Evolutionary conservation across 1,284 basidiomycete species (phyloP).

Genomic region (Macrocystidia cucumis): DNA sequence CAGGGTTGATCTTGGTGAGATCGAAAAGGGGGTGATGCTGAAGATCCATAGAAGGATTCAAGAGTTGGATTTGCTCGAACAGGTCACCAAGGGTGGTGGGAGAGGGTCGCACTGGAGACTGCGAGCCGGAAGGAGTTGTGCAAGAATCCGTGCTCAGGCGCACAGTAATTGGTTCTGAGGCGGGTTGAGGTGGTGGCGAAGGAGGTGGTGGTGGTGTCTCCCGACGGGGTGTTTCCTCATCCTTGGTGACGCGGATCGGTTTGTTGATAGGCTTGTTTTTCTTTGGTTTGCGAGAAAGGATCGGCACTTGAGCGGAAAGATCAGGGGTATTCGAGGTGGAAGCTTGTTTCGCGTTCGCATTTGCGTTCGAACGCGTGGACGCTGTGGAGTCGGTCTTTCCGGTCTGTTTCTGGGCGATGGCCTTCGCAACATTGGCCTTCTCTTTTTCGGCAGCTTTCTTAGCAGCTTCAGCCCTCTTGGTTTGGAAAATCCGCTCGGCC

Average conservation of each 20-base stretch:
- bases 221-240: slow-evolving; percentile 41
- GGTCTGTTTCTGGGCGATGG: slow-evolving; percentile 7
- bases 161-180: too few species aligned
- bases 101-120: slow-evolving; percentile 45
- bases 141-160: slow-evolving; percentile 34
- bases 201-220: slow-evolving; percentile 27
- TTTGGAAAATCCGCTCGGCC: slow-evolving; percentile 7
- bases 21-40: slow-evolving; percentile 70
- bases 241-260: slow-evolving; percentile 49
- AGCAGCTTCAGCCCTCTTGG: slow-evolving; percentile 30
- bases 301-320: slow-evolving; percentile 48
- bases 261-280: slow-evolving; percentile 64
- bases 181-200: slow-evolving; percentile 28
- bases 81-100: slow-evolving; percentile 50
- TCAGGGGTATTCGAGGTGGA: slow-evolving; percentile 16
- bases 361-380: too few species aligned
- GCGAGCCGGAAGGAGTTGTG: slow-evolving; percentile 28
- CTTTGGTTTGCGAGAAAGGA: slow-evolving; percentile 74
- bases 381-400: slow-evolving; percentile 5
- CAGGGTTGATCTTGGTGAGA: slow-evolving; percentile 55
- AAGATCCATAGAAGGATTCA: slow-evolving; percentile 56
- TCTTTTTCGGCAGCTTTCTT: slow-evolving; percentile 21
- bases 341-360: background rate
- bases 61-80: slow-evolving; percentile 54
- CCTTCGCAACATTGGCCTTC: slow-evolving; percentile 16